A percentile compares a stretch with the other conserved stretches of the same genome.
Evolutionary conservation across 2,329 filamentous ascomycete genomes (phyloP).

Genomic region (Epichloe elymi): DNA sequence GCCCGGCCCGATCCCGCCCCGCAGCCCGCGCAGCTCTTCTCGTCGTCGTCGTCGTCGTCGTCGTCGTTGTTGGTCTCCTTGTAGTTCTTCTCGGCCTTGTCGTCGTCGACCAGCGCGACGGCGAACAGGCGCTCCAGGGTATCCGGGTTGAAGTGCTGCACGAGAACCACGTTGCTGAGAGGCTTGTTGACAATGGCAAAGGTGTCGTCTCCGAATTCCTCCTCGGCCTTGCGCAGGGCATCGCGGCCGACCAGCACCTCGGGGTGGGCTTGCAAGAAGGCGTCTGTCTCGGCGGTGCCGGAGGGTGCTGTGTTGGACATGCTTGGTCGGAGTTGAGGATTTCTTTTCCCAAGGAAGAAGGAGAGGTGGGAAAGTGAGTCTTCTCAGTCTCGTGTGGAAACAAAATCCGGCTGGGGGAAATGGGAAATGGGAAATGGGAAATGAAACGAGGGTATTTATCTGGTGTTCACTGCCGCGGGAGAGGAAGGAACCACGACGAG

Average conservation of each 20-base stretch:
- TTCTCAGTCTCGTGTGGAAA: no score
- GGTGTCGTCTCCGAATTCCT: conserved; percentile 5
- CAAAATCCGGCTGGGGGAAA: no score
- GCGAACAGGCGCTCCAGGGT: conserved; percentile 8
- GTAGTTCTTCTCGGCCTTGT: conserved; percentile 5
- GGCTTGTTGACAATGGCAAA: conserved; percentile 9
- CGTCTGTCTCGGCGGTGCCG: neutral
- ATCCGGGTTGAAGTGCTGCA: conserved; percentile 8
- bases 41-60: neutral
- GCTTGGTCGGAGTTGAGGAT: neutral
- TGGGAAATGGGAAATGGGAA: no score
- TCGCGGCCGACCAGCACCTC: conserved; percentile 8
- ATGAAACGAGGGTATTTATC: no score
- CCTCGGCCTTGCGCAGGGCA: conserved; percentile 4
- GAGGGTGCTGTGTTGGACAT: neutral
- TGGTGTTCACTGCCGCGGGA: no score
- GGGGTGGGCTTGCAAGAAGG: conserved; percentile 6
- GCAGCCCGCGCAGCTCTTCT: conserved; percentile 2
- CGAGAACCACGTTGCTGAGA: conserved; percentile 5
- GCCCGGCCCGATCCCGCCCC: conserved; percentile 1
- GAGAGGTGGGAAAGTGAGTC: no score
- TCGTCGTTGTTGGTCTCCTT: conserved; percentile 2
- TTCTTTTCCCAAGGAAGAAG: neutral
- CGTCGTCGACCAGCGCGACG: conserved; percentile 6
- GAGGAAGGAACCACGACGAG: no score